Percentiles rank a stretch among this genome's conserved stretches.
Evolutionary conservation across 1,284 basidiomycete genomes (phyloP).

Genomic region (Cerrena zonata): DNA sequence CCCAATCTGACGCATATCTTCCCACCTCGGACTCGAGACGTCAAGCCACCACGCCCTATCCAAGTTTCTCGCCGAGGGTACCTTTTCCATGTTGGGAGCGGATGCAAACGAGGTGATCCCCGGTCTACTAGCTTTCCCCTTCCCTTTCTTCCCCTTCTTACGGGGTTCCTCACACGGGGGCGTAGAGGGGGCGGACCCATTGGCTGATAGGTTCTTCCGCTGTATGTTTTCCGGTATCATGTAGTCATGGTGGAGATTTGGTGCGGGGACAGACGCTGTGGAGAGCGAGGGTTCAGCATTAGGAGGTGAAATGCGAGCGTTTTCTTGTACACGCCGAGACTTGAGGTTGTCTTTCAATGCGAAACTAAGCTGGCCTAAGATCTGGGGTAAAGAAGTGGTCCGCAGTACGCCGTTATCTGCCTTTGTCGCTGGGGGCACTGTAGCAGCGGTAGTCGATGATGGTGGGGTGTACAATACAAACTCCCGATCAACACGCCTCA

Average conservation of each 20-base stretch:
- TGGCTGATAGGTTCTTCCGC: slow-evolving; percentile 1
- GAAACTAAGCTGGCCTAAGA: slow-evolving; percentile 52
- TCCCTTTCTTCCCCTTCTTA: slow-evolving; percentile 30
- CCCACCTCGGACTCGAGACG: slow-evolving; percentile 84
- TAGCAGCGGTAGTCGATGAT: slow-evolving; percentile 19
- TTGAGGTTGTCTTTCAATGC: slow-evolving; percentile 38
- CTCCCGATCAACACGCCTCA: slow-evolving; percentile 53
- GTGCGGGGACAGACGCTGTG: slow-evolving; percentile 8
- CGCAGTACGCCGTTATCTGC: slow-evolving; percentile 37
- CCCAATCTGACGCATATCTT: slow-evolving; percentile 83
- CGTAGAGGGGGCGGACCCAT: slow-evolving; percentile 2
- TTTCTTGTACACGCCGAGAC: slow-evolving; percentile 17
- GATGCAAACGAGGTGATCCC: neutral
- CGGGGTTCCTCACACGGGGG: slow-evolving; percentile 16
- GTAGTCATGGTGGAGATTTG: slow-evolving; percentile 28
- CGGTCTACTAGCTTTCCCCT: slow-evolving; percentile 17
- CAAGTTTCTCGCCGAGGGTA: slow-evolving; percentile 11
- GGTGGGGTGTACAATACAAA: slow-evolving; percentile 61
- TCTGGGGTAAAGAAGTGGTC: slow-evolving; percentile 53
- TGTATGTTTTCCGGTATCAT: slow-evolving; percentile 30
- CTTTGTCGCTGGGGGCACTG: slow-evolving; percentile 3
- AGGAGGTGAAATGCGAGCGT: slow-evolving; percentile 3
- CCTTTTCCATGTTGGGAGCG: neutral
- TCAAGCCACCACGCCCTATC: slow-evolving; percentile 84
- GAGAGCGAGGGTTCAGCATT: neutral